phyloP scores from a whole-genome alignment of 768 basidiomycete genomes.

The Lentinula boryana region DNA sequence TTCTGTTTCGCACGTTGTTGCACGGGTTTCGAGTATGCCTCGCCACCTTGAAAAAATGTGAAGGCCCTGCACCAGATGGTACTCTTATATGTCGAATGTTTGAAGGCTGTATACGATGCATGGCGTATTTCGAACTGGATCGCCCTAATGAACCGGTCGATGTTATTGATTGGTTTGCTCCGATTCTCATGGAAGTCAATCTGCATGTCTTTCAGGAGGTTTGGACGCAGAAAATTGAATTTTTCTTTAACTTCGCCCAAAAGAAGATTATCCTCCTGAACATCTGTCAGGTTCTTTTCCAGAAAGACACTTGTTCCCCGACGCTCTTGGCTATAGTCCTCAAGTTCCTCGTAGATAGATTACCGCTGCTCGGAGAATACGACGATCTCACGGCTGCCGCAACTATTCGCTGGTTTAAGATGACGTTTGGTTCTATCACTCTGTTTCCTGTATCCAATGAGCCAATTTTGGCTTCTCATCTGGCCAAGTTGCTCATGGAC shows the following conservation, averaged over 20 bases:
- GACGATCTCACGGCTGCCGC: constrained; percentile 78
- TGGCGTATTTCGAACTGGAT: constrained; percentile 70
- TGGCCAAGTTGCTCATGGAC: constrained; percentile 91
- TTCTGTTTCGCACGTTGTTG: constrained; percentile 81
- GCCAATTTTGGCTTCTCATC: constrained; percentile 86
- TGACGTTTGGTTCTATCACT: constrained; percentile 87
- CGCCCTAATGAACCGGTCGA: constrained; percentile 62
- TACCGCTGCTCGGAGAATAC: constrained; percentile 80
- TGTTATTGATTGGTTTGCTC: constrained; percentile 79
- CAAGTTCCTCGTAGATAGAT: constrained; percentile 74
- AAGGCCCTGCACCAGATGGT: constrained; percentile 76
- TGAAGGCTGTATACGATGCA: constrained; percentile 75
- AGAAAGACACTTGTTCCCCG: constrained; percentile 69
- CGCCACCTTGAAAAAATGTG: constrained; percentile 69
- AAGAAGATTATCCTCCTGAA: constrained; percentile 76
- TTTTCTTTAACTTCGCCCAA: constrained; percentile 78
- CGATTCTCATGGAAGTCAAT: constrained; percentile 76
- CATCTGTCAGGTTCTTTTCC: constrained; percentile 80
- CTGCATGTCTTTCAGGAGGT: constrained; percentile 93
- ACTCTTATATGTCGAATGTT: constrained; percentile 86
- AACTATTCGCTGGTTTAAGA: constrained; percentile 89
- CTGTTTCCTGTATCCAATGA: constrained; percentile 74
- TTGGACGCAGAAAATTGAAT: constrained; percentile 88
- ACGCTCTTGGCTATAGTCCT: constrained; percentile 87
- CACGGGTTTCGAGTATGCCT: constrained; percentile 85